Evolutionary conservation across 108 stramenopile species (phyloP).

Genomic region (Fragilariopsis cylindrus): DNA sequence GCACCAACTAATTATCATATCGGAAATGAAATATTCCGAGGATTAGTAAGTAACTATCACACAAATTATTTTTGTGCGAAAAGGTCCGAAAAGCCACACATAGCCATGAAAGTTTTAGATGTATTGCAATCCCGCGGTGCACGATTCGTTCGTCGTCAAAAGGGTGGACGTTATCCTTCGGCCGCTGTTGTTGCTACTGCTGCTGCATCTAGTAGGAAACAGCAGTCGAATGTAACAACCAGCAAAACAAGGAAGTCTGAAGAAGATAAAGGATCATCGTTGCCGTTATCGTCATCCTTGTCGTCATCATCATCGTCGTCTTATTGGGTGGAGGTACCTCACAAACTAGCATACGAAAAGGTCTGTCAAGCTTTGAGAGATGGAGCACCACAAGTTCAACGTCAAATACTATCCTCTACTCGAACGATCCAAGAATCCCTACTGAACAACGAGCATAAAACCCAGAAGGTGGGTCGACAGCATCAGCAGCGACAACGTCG

Average conservation of each 20-base stretch:
- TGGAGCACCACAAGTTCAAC: conserved; percentile 47
- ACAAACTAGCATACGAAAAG: conserved; percentile 64
- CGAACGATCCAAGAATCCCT: not conserved
- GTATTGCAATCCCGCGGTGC: conserved; percentile 50
- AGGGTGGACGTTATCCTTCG: conserved; percentile 13
- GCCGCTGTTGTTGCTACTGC: not conserved
- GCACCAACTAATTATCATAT: conserved; percentile 46
- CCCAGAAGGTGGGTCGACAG: too few species aligned
- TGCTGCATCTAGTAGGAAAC: not conserved
- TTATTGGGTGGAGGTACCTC: conserved; percentile 57
- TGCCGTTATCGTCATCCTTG: too few species aligned
- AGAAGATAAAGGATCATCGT: too few species aligned
- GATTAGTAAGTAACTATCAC: conserved; percentile 32
- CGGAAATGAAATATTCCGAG: conserved; percentile 43
- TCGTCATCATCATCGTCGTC: conserved; percentile 3
- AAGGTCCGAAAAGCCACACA: conserved; percentile 55
- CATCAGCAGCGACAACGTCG: too few species aligned
- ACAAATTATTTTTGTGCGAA: conserved; percentile 40
- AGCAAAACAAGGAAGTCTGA: too few species aligned
- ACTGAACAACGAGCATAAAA: too few species aligned
- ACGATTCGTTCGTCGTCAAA: conserved; percentile 52
- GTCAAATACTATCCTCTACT: conserved; percentile 16
- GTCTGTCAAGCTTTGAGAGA: conserved; percentile 70
- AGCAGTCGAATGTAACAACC: not conserved
- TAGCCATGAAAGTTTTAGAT: conserved; percentile 62